A percentile compares a stretch with the other conserved stretches of the same genome.
Evolutionary conservation across 139 green algal genomes (phyloP).

Genomic region (Closterium sp.): DNA sequence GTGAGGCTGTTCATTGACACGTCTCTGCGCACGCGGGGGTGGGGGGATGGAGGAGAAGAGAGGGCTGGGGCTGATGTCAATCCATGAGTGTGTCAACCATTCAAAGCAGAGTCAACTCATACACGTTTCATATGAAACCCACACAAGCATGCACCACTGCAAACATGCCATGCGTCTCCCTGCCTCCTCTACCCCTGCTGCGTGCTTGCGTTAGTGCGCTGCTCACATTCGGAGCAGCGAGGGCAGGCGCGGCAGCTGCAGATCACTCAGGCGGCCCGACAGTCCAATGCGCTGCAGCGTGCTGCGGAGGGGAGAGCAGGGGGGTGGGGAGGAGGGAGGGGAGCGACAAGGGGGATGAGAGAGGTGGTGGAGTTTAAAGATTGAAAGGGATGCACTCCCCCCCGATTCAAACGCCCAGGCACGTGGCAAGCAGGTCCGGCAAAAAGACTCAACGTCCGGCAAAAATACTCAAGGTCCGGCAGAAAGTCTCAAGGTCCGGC

Average conservation of each 20-base stretch:
- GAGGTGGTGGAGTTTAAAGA: neutral
- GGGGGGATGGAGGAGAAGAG: neutral
- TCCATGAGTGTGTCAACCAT: neutral
- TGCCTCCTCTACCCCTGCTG: neutral
- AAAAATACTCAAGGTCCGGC: no score
- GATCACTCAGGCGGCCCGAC: neutral
- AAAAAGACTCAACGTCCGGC: no score
- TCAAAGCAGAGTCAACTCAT: neutral
- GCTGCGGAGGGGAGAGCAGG: neutral
- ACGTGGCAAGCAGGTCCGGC: no score
- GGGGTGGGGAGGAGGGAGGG: neutral
- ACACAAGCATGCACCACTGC: no score
- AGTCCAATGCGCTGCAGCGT: neutral
- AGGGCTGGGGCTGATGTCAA: neutral
- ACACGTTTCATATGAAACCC: neutral
- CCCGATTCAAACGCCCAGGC: no score
- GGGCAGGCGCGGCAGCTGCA: neutral
- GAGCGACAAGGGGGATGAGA: neutral
- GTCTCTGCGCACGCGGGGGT: neutral
- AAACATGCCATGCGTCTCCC: neutral
- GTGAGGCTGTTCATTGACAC: neutral
- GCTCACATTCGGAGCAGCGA: neutral
- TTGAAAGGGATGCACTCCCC: no score
- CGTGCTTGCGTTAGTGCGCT: no score
- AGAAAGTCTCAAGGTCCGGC: no score